Evolutionary conservation across 495 filamentous ascomycete genomes (phyloP).

Genomic region (Glonium stellatum): DNA sequence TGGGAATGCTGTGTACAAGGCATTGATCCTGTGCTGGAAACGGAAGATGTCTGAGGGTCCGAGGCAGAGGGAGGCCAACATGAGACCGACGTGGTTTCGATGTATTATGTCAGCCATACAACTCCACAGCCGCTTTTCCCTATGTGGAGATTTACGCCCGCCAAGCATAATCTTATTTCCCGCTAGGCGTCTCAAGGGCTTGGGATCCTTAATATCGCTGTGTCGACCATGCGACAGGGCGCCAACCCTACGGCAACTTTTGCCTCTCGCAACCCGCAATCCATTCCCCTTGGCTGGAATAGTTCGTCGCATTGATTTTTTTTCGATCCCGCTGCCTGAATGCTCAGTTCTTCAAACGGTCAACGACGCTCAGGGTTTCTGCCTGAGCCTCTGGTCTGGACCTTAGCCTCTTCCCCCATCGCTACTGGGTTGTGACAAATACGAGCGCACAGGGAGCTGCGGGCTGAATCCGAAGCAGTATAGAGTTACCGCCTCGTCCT

Average conservation of each 20-base stretch:
- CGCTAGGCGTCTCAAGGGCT: slow-evolving; percentile 1
- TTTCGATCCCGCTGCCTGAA: neutral
- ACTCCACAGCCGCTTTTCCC: slow-evolving; percentile 7
- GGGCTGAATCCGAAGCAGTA: slow-evolving; percentile 1
- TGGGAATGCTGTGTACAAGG: slow-evolving; percentile 15
- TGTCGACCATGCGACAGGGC: slow-evolving; percentile 1
- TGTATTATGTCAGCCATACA: slow-evolving; percentile 5
- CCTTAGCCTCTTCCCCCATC: neutral
- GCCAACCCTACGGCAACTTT: neutral
- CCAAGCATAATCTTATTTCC: slow-evolving; percentile 22
- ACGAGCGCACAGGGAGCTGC: neutral
- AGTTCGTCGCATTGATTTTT: neutral
- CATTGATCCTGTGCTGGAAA: slow-evolving; percentile 26
- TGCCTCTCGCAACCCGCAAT: neutral
- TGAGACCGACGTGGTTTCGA: slow-evolving; percentile 18
- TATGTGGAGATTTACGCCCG: slow-evolving; percentile 6
- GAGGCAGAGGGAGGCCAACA: slow-evolving; percentile 14
- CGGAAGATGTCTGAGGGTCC: slow-evolving; percentile 19
- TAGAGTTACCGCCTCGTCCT: neutral
- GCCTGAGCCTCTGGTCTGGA: neutral
- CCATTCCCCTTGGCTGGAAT: neutral
- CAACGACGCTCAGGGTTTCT: neutral
- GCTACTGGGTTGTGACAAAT: slow-evolving; percentile 2
- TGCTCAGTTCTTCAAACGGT: neutral
- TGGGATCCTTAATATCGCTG: neutral